Base-by-base conservation (phyloP, 2,329 filamentous ascomycete genomes). In the Colletotrichum sp. region DNA sequence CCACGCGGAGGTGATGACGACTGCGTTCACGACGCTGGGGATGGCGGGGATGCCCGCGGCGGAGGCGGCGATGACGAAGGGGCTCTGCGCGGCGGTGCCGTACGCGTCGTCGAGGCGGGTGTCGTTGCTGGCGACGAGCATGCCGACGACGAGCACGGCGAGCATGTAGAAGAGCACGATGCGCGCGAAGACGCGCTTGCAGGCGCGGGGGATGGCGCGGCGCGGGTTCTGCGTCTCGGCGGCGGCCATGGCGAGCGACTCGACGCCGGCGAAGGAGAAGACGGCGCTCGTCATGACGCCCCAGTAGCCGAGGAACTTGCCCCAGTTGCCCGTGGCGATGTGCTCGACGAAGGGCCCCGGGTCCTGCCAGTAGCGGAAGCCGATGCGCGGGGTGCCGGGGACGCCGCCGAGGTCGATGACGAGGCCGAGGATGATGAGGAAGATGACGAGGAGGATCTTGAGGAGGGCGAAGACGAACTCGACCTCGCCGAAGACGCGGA, bases 391-490 rank as follows among this genome's bases (percentile, higher is more conserved):
- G 18, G 78, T 79, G 7, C 79, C 78, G 13, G 79, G 79, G 28
- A 74, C 77, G 30, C 79, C 79, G 7, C 74, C 76, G 2, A 91
- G 14, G 48, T 76, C 80, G 74, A 76, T 79, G 18, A 80, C 77
- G 38, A 93, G 92, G 3, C 91, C 90, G 61, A 93, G 85, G 52
- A 94, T 87, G 75, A 94, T 92, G 80, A 93, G 93, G 70, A 91
- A 87, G 14, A 89, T 83, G 73, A 91, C 90, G 18, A 88, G 88
- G 38, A 87, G 82, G 36, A 89, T 87, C 79, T 91, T 91, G 61
- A 91, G 82, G 28, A 91, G 78, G 76, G 88, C 88, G 24, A 91
- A 83, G 89, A 89, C 90, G 78, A 91, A 91, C 78, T 91, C 89
- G 28, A 90, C 83, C 84, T 92, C 89, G 36, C 89, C 90, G 78